phyloP scores from a whole-genome alignment of 2,329 filamentous ascomycete species.

The Aspergillus pseudoviridinutans region DNA sequence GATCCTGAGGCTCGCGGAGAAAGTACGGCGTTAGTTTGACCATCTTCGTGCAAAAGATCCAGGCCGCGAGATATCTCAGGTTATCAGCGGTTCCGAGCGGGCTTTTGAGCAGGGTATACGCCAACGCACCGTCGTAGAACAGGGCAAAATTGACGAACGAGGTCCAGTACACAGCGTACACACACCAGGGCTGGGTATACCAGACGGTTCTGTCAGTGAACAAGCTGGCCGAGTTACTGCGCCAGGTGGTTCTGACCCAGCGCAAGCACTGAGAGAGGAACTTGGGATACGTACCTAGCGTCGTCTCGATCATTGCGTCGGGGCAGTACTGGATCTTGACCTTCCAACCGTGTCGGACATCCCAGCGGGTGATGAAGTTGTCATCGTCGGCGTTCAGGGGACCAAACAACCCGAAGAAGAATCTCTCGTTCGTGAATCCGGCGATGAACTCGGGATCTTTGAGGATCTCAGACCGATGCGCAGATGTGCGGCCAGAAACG shows the following conservation, averaged over 20 bases:
- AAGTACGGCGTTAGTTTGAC: slow-evolving; percentile 57
- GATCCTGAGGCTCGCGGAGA: slow-evolving; percentile 48
- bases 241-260: slow-evolving; percentile 58
- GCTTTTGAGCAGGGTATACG: slow-evolving; percentile 30
- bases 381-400: slow-evolving; percentile 57
- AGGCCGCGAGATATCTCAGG: slow-evolving; percentile 30
- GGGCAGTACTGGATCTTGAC: slow-evolving; percentile 53
- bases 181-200: slow-evolving; percentile 47
- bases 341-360: slow-evolving; percentile 48
- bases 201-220: slow-evolving; percentile 38
- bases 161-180: slow-evolving; percentile 55
- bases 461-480: slow-evolving; percentile 51
- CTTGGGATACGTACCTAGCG: slow-evolving; percentile 48
- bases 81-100: neutral
- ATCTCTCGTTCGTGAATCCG: slow-evolving; percentile 49
- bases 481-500: slow-evolving; percentile 54
- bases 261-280: slow-evolving; percentile 53
- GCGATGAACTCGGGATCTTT: slow-evolving; percentile 40
- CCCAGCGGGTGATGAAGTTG: slow-evolving; percentile 57
- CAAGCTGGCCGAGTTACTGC: slow-evolving; percentile 52
- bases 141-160: slow-evolving; percentile 55
- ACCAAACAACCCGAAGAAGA: slow-evolving; percentile 44
- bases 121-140: slow-evolving; percentile 47
- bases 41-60: slow-evolving; percentile 54
- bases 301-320: slow-evolving; percentile 50